These are phyloP conservation scores for Danielozyma ontarioensis DNA, from an alignment of 805 yeast genomes.

Conservation along the genomic window DNA sequence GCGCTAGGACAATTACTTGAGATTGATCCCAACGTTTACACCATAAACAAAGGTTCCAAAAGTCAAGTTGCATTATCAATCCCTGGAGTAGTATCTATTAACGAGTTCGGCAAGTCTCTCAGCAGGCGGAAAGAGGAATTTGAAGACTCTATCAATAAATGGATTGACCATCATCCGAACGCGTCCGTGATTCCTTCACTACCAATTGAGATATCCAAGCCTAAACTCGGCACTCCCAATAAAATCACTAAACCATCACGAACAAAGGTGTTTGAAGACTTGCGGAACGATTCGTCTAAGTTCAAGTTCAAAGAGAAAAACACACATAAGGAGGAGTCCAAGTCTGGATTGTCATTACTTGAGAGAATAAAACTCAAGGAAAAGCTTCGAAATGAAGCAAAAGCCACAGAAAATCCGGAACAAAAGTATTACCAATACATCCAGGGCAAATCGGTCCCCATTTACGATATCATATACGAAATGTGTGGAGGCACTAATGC, in stretches of 20 bases:
- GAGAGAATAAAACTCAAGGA: slow-evolving; percentile 39
- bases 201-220: too few relatives aligned
- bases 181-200: slow-evolving; percentile 5
- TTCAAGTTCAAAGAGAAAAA: slow-evolving; percentile 3
- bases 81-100: slow-evolving; percentile 7
- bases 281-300: slow-evolving; percentile 4
- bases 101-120: slow-evolving; percentile 8
- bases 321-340: neutral
- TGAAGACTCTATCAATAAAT: slow-evolving; percentile 9
- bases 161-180: slow-evolving; percentile 17
- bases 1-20: slow-evolving; percentile 14
- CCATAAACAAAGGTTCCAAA: slow-evolving; percentile 2
- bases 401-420: slow-evolving; percentile 13
- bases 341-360: slow-evolving; percentile 27
- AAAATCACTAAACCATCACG: slow-evolving; percentile 2
- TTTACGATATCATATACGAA: slow-evolving; percentile 34
- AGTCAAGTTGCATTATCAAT: slow-evolving; percentile 1
- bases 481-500: slow-evolving; percentile 4
- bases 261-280: neutral
- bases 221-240: slow-evolving; percentile 5
- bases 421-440: slow-evolving; percentile 17
- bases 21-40: slow-evolving; percentile 12
- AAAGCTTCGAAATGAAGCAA: slow-evolving; percentile 7
- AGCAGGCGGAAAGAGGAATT: slow-evolving; percentile 16
- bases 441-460: slow-evolving; percentile 20